Percentiles rank a stretch among this genome's conserved stretches.
Conservation (phyloP, 2,329 filamentous ascomycete genomes). For the Pseudofabraea citricarpa region DNA sequence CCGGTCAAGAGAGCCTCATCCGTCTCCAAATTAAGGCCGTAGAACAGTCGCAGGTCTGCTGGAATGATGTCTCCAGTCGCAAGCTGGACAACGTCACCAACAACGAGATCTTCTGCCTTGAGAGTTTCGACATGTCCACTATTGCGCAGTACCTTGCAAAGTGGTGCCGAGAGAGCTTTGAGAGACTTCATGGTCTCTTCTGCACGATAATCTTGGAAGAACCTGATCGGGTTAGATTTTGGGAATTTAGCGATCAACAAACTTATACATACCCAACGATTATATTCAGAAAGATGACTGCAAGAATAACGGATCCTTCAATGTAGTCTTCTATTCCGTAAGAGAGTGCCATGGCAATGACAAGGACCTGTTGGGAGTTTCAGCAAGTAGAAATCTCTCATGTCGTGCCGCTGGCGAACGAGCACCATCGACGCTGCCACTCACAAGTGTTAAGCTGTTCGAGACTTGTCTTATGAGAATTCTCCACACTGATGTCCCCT, state of each 20-base stretch:
- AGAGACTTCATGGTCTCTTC: conserved; percentile 58
- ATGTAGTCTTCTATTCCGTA: conserved; percentile 62
- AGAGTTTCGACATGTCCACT: conserved; percentile 44
- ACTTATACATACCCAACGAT: conserved; percentile 50
- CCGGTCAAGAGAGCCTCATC: conserved; percentile 73
- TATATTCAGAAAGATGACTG: conserved; percentile 64
- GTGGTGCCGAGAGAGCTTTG: conserved; percentile 31
- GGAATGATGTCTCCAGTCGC: conserved; percentile 65
- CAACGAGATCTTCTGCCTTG: conserved; percentile 54
- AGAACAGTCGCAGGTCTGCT: conserved; percentile 60
- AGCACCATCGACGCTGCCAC: too few relatives aligned
- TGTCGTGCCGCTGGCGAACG: not conserved
- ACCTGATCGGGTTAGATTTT: conserved; percentile 29
- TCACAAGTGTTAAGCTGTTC: conserved; percentile 67
- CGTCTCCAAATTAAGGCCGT: conserved; percentile 68
- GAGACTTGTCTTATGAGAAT: conserved; percentile 74
- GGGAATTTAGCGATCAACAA: not conserved
- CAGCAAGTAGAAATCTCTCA: not conserved
- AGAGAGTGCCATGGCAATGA: conserved; percentile 68
- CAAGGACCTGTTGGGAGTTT: conserved; percentile 51
- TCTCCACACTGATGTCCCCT: conserved; percentile 68
- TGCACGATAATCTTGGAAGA: conserved; percentile 56
- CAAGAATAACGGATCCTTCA: conserved; percentile 58
- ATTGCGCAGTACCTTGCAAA: conserved; percentile 53
- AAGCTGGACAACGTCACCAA: conserved; percentile 60